Evolutionary conservation across 495 filamentous ascomycete genomes (phyloP).

Genomic region (Penicillium desertorum): DNA sequence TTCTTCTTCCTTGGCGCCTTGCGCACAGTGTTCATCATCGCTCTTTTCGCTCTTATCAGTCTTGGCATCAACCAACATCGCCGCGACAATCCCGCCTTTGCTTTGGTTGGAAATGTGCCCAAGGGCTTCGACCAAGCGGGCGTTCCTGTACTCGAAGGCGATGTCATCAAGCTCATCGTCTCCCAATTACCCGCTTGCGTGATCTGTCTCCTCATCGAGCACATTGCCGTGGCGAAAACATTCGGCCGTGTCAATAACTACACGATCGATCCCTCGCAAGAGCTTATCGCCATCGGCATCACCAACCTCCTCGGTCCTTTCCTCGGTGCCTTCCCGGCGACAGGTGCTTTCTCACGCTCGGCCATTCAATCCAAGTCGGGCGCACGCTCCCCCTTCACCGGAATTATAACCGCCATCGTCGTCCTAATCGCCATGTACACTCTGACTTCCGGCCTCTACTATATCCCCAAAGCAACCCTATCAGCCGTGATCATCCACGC

Average conservation of each 20-base stretch:
- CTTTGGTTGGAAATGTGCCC: slow-evolving; percentile 71
- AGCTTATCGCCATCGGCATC: slow-evolving; percentile 89
- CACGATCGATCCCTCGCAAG: slow-evolving; percentile 89
- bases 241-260: slow-evolving; percentile 96
- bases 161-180: slow-evolving; percentile 59
- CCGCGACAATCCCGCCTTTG: slow-evolving; percentile 51
- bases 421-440: slow-evolving; percentile 91
- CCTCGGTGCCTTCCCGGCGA: slow-evolving; percentile 86
- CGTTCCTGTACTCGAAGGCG: slow-evolving; percentile 61
- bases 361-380: slow-evolving; percentile 96
- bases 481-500: slow-evolving; percentile 95
- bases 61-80: slow-evolving; percentile 68
- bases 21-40: slow-evolving; percentile 81
- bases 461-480: slow-evolving; percentile 80
- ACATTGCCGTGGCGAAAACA: slow-evolving; percentile 91
- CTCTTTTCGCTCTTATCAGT: slow-evolving; percentile 87
- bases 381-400: slow-evolving; percentile 84
- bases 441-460: slow-evolving; percentile 84
- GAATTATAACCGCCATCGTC: slow-evolving; percentile 79
- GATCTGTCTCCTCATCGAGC: slow-evolving; percentile 90
- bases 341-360: slow-evolving; percentile 90
- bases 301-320: slow-evolving; percentile 89
- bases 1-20: slow-evolving; percentile 89
- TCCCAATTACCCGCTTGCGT: slow-evolving; percentile 69
- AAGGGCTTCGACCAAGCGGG: slow-evolving; percentile 73